Conservation (phyloP, 192 early-diverging fungal species). For the Mortierella claussenii region DNA sequence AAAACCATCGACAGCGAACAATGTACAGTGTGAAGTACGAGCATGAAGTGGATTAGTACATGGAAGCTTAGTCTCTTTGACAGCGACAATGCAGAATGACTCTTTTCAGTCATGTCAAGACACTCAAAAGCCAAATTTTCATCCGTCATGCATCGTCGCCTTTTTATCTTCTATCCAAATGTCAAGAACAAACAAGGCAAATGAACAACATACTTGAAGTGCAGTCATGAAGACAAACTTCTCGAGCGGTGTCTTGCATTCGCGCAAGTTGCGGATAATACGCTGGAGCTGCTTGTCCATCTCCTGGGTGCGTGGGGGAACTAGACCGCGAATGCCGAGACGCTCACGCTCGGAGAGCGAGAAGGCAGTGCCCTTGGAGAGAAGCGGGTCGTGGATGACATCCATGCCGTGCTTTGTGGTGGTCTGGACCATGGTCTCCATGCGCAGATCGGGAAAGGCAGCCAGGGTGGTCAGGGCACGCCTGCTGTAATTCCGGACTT, state of each 20-base stretch:
- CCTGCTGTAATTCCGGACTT: slow-evolving; percentile 40
- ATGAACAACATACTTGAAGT: slow-evolving; percentile 44
- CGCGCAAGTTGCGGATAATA: slow-evolving; percentile 62
- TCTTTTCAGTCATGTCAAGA: slow-evolving; percentile 29
- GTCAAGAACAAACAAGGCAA: too few relatives aligned
- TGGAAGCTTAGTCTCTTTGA: not conserved
- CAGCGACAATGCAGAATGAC: slow-evolving; percentile 10
- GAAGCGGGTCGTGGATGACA: slow-evolving; percentile 63
- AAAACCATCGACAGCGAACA: not conserved
- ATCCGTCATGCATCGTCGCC: too few relatives aligned
- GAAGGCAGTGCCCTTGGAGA: slow-evolving; percentile 66
- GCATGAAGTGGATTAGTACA: not conserved
- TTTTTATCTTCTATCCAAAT: too few relatives aligned
- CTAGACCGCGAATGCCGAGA: slow-evolving; percentile 63
- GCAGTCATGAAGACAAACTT: slow-evolving; percentile 66
- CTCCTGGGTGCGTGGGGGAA: slow-evolving; percentile 63
- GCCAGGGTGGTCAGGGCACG: slow-evolving; percentile 49
- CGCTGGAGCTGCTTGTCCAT: slow-evolving; percentile 67
- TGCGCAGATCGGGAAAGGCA: slow-evolving; percentile 48
- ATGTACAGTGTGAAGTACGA: too few relatives aligned
- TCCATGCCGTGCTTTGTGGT: slow-evolving; percentile 58
- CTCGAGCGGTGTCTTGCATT: slow-evolving; percentile 57
- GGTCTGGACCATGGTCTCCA: slow-evolving; percentile 53
- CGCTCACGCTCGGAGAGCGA: slow-evolving; percentile 62
- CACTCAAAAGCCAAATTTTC: too few relatives aligned